Conservation (phyloP, 192 early-diverging fungal species). For the Umbelopsis sp. region DNA sequence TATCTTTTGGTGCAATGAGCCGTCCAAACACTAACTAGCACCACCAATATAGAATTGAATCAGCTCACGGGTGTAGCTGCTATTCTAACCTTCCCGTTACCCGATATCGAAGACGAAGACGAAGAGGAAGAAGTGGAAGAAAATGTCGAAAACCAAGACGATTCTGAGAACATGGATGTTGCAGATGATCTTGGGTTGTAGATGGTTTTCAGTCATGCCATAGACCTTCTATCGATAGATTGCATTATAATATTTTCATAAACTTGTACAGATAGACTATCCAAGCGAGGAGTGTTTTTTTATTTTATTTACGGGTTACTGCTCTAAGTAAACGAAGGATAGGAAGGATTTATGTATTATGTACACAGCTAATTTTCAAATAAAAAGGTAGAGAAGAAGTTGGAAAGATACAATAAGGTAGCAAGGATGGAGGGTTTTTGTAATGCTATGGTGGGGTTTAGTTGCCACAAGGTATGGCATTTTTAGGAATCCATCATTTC, state of each 20-base stretch:
- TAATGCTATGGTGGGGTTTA: not conserved
- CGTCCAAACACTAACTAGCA: not conserved
- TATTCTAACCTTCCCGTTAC: constrained; percentile 89
- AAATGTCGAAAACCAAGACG: constrained; percentile 19
- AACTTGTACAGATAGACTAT: constrained; percentile 5
- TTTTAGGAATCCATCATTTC: constrained; percentile 4
- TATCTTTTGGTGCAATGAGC: not conserved
- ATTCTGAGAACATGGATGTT: not conserved
- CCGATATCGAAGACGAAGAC: constrained; percentile 75
- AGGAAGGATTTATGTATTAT: not conserved
- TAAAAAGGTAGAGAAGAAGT: not conserved
- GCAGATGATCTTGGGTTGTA: not conserved
- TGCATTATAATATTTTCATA: not conserved
- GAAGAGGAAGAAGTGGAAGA: constrained; percentile 43
- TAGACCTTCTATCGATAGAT: not conserved
- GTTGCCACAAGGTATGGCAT: not conserved
- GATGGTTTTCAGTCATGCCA: not conserved
- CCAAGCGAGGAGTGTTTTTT: too few species aligned
- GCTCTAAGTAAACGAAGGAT: not conserved
- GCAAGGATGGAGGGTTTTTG: not conserved
- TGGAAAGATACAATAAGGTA: not conserved
- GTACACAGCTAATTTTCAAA: not conserved
- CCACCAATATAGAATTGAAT: constrained; percentile 63
- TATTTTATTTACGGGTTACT: not conserved
- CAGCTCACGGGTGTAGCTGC: constrained; percentile 96